Evolutionary conservation across 1,284 basidiomycete species (phyloP).

Genomic region (Apiotrichum domesticum): DNA sequence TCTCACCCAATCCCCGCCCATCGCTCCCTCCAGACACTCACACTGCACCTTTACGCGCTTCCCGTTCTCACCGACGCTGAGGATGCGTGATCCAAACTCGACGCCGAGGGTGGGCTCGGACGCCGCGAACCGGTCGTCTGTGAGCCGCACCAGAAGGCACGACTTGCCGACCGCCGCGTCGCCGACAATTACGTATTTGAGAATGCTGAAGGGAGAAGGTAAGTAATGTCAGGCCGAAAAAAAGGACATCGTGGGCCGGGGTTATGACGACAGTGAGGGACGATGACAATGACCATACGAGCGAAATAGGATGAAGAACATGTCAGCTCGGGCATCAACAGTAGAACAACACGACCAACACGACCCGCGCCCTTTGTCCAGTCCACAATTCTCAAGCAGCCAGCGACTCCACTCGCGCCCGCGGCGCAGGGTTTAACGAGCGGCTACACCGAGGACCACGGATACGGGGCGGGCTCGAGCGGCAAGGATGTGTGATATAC

Average conservation of each 20-base stretch:
- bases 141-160: constrained; percentile 36
- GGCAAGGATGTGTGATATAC: not conserved
- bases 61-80: constrained; percentile 30
- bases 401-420: too few species aligned
- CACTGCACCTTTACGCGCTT: constrained; percentile 44
- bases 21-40: constrained; percentile 16
- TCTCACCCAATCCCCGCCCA: too few species aligned
- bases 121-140: constrained; percentile 34
- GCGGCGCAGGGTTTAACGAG: not conserved
- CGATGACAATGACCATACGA: too few species aligned
- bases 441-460: not conserved
- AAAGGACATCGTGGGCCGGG: not conserved
- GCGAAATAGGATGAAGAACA: too few species aligned
- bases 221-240: too few species aligned
- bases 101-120: constrained; percentile 43
- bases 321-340: not conserved
- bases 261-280: not conserved
- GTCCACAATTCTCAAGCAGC: too few species aligned
- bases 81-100: constrained; percentile 39
- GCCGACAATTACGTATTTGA: constrained; percentile 44
- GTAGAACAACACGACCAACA: too few species aligned
- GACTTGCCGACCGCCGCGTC: constrained; percentile 43
- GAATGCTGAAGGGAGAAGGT: constrained; percentile 24
- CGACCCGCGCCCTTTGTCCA: too few species aligned
- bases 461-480: too few species aligned